These are phyloP conservation scores for Closterium sp. DNA, from an alignment of 139 green algal species.

Conservation along the genomic window DNA sequence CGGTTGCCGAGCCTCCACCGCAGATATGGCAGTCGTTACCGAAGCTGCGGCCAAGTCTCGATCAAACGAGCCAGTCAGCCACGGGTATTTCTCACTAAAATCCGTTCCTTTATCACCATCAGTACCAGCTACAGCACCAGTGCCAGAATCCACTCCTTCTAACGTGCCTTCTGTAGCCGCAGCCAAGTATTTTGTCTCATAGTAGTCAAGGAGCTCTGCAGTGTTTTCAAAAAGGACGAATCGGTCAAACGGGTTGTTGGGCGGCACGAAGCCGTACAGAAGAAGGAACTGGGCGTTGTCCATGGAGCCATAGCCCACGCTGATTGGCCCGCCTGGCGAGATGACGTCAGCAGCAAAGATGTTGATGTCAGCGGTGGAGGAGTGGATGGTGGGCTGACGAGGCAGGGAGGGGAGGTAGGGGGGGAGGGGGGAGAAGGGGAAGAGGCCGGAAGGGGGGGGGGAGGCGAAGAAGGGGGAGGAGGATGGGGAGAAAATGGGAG, in stretches of 20 bases:
- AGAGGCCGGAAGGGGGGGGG: not conserved
- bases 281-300: not conserved
- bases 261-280: not conserved
- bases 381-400: not conserved
- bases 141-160: not conserved
- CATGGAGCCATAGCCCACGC: not conserved
- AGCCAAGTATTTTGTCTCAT: not conserved
- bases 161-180: not conserved
- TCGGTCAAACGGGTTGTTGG: not conserved
- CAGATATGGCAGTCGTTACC: not conserved
- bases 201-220: not conserved
- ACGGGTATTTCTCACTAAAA: not conserved
- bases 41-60: not conserved
- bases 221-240: not conserved
- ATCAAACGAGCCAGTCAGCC: not conserved
- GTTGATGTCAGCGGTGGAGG: not conserved
- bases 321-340: not conserved
- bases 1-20: not conserved
- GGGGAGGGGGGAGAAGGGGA: too few species aligned
- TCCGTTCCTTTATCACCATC: not conserved
- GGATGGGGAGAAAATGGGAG: not conserved
- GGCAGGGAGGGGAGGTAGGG: not conserved
- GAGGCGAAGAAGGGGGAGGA: too few species aligned
- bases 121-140: not conserved
- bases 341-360: not conserved